A percentile compares a stretch with the other conserved stretches of the same genome.
phyloP scores from a whole-genome alignment of 257 asterid species.

The Scutellaria barbata region DNA sequence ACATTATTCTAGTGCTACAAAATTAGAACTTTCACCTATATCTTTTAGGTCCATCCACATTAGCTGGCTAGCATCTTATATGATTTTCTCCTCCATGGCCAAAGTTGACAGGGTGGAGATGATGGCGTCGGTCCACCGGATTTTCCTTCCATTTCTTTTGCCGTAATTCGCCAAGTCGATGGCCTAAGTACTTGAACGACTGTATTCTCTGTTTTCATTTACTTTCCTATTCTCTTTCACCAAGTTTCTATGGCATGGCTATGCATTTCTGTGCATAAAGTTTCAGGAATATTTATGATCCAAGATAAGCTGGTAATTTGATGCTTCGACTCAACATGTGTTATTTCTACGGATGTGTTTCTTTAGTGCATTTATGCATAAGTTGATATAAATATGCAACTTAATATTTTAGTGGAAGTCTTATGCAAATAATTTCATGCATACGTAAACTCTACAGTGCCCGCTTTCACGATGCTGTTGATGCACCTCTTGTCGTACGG shows the following conservation, averaged over 20 bases:
- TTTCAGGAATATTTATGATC: background rate
- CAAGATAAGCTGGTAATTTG: conserved; percentile 3
- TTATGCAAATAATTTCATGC: conserved; percentile 27
- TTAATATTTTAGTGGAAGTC: background rate
- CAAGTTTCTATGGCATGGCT: background rate
- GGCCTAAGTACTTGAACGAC: conserved; percentile 1
- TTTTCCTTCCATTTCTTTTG: too few relatives aligned
- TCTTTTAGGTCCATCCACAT: background rate
- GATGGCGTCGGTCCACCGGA: too few relatives aligned
- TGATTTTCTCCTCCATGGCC: background rate
- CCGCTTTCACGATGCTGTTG: conserved; percentile 68
- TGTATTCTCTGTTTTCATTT: conserved; percentile 1
- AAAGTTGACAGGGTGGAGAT: too few relatives aligned
- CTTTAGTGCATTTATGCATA: background rate
- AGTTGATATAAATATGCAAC: background rate
- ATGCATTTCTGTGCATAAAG: background rate
- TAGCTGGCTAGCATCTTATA: background rate
- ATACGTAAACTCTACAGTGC: conserved; percentile 52
- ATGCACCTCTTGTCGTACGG: conserved; percentile 75
- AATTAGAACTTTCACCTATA: background rate
- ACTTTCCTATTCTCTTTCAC: background rate
- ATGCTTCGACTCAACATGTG: background rate
- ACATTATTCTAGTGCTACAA: background rate
- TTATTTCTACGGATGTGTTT: too few relatives aligned
- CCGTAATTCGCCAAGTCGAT: too few relatives aligned